Evolutionary conservation across 2,329 filamentous ascomycete genomes (phyloP).

Genomic region (Aspergillus fischeri): DNA sequence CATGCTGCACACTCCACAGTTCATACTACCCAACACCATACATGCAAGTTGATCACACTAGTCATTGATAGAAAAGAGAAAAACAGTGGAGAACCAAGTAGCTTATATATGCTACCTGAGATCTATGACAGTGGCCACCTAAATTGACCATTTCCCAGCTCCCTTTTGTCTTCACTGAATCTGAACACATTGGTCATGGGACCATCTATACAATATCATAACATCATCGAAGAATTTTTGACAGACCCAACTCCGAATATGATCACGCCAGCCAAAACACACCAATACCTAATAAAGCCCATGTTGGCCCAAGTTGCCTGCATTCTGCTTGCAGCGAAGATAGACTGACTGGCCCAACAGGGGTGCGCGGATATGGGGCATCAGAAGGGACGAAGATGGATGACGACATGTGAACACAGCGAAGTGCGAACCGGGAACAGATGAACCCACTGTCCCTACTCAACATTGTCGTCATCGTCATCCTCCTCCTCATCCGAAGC

Average conservation of each 20-base stretch:
- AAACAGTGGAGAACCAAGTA: neutral
- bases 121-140: constrained; percentile 53
- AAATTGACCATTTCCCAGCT: constrained; percentile 50
- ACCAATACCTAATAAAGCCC: constrained; percentile 10
- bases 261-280: constrained; percentile 15
- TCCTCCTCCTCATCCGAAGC: constrained; percentile 53
- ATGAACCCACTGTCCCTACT: constrained; percentile 10
- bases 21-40: neutral
- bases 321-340: constrained; percentile 6
- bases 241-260: constrained; percentile 17
- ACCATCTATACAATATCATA: constrained; percentile 13
- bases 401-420: constrained; percentile 13
- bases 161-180: constrained; percentile 16
- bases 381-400: constrained; percentile 10
- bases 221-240: constrained; percentile 11
- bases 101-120: neutral
- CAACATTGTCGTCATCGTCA: constrained; percentile 50
- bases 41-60: neutral
- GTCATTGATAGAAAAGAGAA: neutral
- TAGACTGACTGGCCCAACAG: constrained; percentile 2
- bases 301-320: constrained; percentile 2
- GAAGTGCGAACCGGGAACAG: constrained; percentile 8
- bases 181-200: constrained; percentile 7
- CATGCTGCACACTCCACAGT: too few relatives aligned
- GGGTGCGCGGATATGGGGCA: constrained; percentile 2